Percentiles rank a stretch among this genome's conserved stretches.
phyloP scores from a whole-genome alignment of 2,329 filamentous ascomycete genomes.

The Fusarium lateritium region DNA sequence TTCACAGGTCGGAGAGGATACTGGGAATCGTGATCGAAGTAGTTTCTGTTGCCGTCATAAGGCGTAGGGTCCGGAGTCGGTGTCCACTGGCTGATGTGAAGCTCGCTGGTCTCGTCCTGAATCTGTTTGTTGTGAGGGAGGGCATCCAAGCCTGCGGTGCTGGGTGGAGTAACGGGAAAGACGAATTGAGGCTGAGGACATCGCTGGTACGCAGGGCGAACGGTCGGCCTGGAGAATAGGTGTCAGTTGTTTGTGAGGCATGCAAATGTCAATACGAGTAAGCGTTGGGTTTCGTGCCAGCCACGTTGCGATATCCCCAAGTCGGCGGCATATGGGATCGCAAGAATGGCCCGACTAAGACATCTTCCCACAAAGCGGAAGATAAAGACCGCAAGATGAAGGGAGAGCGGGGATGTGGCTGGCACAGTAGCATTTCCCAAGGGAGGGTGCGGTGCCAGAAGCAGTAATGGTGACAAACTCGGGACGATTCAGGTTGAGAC shows the following conservation, averaged over 20 bases:
- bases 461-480: slow-evolving; percentile 13
- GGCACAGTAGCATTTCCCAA: slow-evolving; percentile 31
- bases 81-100: slow-evolving; percentile 59
- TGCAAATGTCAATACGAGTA: slow-evolving; percentile 31
- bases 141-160: slow-evolving; percentile 69
- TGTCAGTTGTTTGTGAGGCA: slow-evolving; percentile 41
- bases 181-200: slow-evolving; percentile 73
- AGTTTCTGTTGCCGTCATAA: slow-evolving; percentile 53
- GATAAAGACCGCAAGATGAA: slow-evolving; percentile 28
- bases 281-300: slow-evolving; percentile 29
- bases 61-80: slow-evolving; percentile 59
- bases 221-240: slow-evolving; percentile 65
- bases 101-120: slow-evolving; percentile 48
- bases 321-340: slow-evolving; percentile 28
- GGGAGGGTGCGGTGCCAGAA: slow-evolving; percentile 25
- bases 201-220: slow-evolving; percentile 73
- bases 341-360: slow-evolving; percentile 24
- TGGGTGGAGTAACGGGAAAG: slow-evolving; percentile 73
- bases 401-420: slow-evolving; percentile 37
- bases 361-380: slow-evolving; percentile 34
- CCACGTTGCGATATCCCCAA: slow-evolving; percentile 29
- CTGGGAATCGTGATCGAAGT: slow-evolving; percentile 47
- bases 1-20: slow-evolving; percentile 48
- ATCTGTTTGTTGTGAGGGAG: slow-evolving; percentile 51
- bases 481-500: slow-evolving; percentile 15